Percentiles rank a stretch among this genome's conserved stretches.
phyloP scores from a whole-genome alignment of 1,139 yeast genomes.

The Magnusiomyces starmeri region DNA sequence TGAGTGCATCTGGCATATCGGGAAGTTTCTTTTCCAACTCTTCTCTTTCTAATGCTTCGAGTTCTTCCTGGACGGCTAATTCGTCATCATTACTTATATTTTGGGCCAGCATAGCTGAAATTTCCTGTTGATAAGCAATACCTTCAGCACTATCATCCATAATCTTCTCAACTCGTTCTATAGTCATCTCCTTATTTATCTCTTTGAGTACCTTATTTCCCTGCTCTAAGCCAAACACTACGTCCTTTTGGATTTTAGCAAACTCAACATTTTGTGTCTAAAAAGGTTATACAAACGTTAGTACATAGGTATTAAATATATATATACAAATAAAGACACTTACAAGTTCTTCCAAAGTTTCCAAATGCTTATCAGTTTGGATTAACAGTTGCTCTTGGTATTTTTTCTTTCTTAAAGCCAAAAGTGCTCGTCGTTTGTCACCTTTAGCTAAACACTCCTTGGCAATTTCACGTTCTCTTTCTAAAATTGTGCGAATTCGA shows the following conservation, averaged over 20 bases:
- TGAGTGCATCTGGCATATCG: constrained; percentile 11
- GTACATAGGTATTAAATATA: neutral
- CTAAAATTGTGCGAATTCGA: constrained; percentile 49
- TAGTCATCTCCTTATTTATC: constrained; percentile 68
- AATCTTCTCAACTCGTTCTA: constrained; percentile 72
- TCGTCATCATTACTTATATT: constrained; percentile 51
- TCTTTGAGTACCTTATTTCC: constrained; percentile 72
- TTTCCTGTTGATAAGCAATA: constrained; percentile 60
- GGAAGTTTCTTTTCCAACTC: constrained; percentile 25
- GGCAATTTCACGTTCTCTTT: constrained; percentile 53
- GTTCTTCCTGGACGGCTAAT: constrained; percentile 58
- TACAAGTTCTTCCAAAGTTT: constrained; percentile 51
- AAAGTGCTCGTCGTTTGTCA: constrained; percentile 53
- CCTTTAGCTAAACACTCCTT: constrained; percentile 48
- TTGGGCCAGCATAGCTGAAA: constrained; percentile 40
- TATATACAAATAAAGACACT: neutral
- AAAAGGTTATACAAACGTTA: constrained; percentile 4
- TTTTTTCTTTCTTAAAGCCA: constrained; percentile 68
- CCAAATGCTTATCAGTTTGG: constrained; percentile 70
- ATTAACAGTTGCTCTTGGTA: constrained; percentile 66
- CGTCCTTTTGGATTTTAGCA: constrained; percentile 81
- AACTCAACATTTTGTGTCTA: constrained; percentile 57
- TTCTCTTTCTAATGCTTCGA: constrained; percentile 45
- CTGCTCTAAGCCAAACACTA: constrained; percentile 66
- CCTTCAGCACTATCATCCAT: constrained; percentile 85